Conservation (phyloP, 2,329 filamentous ascomycete genomes). For the Apiospora kogelbergensis region DNA sequence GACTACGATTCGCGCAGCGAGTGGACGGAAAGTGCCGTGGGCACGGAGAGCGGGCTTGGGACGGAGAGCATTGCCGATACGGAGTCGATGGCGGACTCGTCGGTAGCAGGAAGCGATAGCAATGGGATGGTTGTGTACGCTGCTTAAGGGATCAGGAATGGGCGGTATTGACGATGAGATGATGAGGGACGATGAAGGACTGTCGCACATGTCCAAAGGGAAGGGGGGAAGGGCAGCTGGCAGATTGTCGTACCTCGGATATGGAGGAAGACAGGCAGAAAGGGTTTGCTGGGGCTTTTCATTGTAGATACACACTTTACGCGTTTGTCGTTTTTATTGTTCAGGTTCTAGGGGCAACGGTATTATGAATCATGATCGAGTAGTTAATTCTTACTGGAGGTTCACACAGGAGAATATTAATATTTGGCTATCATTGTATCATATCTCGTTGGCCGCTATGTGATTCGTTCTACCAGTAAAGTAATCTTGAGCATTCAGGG, state of each 20-base stretch:
- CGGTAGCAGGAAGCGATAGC: constrained; percentile 28
- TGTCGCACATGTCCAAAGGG: constrained; percentile 11
- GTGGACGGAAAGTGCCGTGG: constrained; percentile 47
- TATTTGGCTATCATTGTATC: not conserved
- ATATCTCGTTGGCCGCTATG: not conserved
- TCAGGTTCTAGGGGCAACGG: not conserved
- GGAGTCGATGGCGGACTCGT: constrained; percentile 26
- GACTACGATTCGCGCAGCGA: constrained; percentile 42
- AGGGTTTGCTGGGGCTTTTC: not conserved
- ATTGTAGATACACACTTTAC: constrained; percentile 7
- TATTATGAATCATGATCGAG: constrained; percentile 4
- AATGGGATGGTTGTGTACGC: constrained; percentile 36
- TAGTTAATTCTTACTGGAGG: not conserved
- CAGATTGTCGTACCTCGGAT: not conserved
- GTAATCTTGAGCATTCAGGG: not conserved
- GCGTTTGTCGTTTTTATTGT: not conserved
- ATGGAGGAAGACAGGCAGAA: not conserved
- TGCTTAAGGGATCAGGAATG: constrained; percentile 16
- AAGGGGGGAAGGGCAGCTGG: not conserved
- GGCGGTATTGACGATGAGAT: constrained; percentile 9
- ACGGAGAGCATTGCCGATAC: constrained; percentile 30
- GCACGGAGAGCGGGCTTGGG: constrained; percentile 24
- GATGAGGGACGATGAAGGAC: not conserved
- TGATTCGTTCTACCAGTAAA: not conserved
- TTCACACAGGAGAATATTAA: not conserved